phyloP scores from a whole-genome alignment of 2,329 filamentous ascomycete genomes.

The Colletotrichum sp. region DNA sequence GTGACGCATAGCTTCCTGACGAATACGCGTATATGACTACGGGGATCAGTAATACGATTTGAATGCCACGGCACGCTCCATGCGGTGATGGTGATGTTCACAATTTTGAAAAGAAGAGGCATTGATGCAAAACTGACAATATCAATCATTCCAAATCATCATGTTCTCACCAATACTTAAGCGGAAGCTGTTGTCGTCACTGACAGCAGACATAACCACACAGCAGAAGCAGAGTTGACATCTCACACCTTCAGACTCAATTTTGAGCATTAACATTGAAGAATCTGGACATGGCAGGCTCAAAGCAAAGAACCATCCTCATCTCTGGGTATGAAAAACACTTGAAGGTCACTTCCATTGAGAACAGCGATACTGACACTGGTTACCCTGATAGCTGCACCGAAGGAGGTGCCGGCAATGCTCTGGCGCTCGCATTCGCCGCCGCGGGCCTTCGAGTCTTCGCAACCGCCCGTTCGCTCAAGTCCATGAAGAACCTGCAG shows the following conservation, averaged over 20 bases:
- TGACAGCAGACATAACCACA: neutral
- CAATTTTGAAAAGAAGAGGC: neutral
- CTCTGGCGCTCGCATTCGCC: conserved; percentile 8
- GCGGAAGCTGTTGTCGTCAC: neutral
- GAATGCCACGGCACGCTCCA: neutral
- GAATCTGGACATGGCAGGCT: neutral
- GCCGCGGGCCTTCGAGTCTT: neutral
- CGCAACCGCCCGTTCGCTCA: conserved; percentile 4
- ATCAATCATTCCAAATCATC: neutral
- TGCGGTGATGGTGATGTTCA: neutral
- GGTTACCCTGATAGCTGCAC: neutral
- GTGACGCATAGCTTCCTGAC: neutral
- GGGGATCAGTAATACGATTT: neutral
- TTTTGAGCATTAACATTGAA: neutral
- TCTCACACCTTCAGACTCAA: neutral
- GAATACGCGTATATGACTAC: neutral
- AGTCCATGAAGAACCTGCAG: conserved; percentile 30
- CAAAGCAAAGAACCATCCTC: neutral
- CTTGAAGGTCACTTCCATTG: neutral
- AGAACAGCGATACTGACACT: neutral
- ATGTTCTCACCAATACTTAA: neutral
- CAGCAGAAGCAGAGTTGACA: neutral
- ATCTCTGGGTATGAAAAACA: neutral
- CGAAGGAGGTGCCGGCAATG: conserved; percentile 5
- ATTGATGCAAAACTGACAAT: neutral